A percentile compares a stretch with the other conserved stretches of the same genome.
These are phyloP conservation scores for Acer yangbiense DNA, from an alignment of 345 rosid species.

Conservation along the genomic window DNA sequence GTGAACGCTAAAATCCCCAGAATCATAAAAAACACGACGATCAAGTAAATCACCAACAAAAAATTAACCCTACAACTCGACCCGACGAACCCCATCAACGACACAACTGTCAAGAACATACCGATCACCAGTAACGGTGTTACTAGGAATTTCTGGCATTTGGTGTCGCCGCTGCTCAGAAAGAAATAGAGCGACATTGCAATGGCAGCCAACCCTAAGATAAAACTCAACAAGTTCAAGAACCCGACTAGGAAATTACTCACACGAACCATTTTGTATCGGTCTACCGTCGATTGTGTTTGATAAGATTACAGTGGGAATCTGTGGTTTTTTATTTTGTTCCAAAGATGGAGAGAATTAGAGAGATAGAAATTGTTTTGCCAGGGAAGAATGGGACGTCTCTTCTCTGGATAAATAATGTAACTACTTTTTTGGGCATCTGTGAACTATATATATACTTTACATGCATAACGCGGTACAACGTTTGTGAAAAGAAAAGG, in stretches of 20 bases:
- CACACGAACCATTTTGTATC: constrained; percentile 16
- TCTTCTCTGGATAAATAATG: neutral
- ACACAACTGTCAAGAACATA: constrained; percentile 12
- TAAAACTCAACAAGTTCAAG: constrained; percentile 17
- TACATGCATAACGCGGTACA: neutral
- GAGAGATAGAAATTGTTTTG: neutral
- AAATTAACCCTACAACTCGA: constrained; percentile 20
- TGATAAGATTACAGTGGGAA: neutral
- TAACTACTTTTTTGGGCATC: neutral
- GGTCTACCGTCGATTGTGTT: neutral
- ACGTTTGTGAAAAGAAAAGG: neutral
- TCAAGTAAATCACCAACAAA: constrained; percentile 26
- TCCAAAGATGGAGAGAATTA: no score
- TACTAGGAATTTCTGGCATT: constrained; percentile 32
- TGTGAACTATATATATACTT: neutral
- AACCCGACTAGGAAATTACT: constrained; percentile 18
- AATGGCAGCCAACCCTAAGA: constrained; percentile 24
- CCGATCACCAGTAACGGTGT: constrained; percentile 33
- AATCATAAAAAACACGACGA: constrained; percentile 25
- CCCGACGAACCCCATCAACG: constrained; percentile 37
- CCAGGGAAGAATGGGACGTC: neutral
- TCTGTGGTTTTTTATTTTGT: neutral
- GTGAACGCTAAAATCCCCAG: constrained; percentile 25
- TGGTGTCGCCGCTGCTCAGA: neutral
- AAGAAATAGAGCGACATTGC: neutral